A percentile compares a stretch with the other conserved stretches of the same genome.
phyloP scores from a whole-genome alignment of 164 flowering plant genomes.

The Malania oleifera region DNA sequence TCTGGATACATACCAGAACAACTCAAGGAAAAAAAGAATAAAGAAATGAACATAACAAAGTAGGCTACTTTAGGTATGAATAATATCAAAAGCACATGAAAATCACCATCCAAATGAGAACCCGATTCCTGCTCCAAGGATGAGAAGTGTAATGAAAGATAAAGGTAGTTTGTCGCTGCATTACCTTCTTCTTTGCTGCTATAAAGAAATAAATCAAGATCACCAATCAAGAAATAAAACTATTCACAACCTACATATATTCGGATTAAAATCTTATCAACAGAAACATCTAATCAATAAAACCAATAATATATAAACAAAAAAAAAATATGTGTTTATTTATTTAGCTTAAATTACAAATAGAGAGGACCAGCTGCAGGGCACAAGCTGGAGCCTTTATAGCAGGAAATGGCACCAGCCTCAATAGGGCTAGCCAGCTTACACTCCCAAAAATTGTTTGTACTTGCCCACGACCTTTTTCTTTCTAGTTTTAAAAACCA shows the following conservation, averaged over 20 bases:
- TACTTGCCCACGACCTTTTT: no score
- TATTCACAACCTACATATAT: no score
- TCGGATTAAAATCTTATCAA: no score
- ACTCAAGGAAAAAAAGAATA: neutral
- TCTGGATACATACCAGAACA: no score
- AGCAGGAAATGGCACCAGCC: neutral
- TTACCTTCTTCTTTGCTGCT: conserved; percentile 51
- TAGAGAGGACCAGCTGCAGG: neutral
- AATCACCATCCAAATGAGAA: conserved; percentile 91
- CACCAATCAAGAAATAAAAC: neutral
- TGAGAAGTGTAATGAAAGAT: conserved; percentile 82
- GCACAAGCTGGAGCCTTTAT: no score
- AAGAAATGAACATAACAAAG: neutral
- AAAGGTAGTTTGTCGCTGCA: conserved; percentile 76
- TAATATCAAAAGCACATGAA: conserved; percentile 12
- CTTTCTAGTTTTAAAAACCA: no score
- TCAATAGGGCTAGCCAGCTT: neutral
- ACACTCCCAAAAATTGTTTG: no score
- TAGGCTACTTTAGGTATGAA: no score
- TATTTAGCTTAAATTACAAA: neutral
- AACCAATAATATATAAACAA: neutral
- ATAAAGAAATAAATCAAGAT: conserved; percentile 6
- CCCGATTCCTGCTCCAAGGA: conserved; percentile 86
- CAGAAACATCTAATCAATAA: no score
- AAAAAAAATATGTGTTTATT: neutral